Evolutionary conservation across 1,284 basidiomycete species (phyloP).

Genomic region (Coniferiporia sulphurascens): DNA sequence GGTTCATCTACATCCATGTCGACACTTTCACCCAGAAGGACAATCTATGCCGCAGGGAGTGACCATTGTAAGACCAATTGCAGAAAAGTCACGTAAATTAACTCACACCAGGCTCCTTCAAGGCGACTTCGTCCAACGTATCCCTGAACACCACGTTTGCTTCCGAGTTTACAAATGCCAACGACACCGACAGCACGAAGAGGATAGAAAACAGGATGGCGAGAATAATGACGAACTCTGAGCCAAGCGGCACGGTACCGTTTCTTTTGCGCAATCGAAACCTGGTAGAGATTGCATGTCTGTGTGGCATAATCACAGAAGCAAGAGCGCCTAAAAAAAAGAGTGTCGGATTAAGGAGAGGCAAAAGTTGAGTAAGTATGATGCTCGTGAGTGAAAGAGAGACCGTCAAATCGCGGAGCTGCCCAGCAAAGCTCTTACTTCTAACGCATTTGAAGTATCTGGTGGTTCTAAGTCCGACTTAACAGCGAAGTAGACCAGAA

Average conservation of each 20-base stretch:
- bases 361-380: slow-evolving; percentile 20
- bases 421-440: neutral
- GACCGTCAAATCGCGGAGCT: neutral
- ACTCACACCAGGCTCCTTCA: slow-evolving; percentile 43
- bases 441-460: neutral
- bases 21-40: slow-evolving; percentile 50
- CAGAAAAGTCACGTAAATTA: neutral
- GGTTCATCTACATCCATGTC: slow-evolving; percentile 58
- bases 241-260: slow-evolving; percentile 34
- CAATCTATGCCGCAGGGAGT: slow-evolving; percentile 33
- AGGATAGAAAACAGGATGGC: slow-evolving; percentile 38
- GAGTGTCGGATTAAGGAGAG: slow-evolving; percentile 28
- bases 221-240: slow-evolving; percentile 36
- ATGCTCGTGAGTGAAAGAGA: neutral
- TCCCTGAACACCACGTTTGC: slow-evolving; percentile 38
- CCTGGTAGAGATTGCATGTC: neutral
- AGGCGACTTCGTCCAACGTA: slow-evolving; percentile 38
- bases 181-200: slow-evolving; percentile 44
- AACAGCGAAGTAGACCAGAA: no score
- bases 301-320: neutral
- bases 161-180: slow-evolving; percentile 44
- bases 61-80: neutral
- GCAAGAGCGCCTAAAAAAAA: slow-evolving; percentile 23
- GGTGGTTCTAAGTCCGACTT: no score
- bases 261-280: neutral